Base-by-base conservation (phyloP, 805 yeast species). In the Millerago galiae region DNA sequence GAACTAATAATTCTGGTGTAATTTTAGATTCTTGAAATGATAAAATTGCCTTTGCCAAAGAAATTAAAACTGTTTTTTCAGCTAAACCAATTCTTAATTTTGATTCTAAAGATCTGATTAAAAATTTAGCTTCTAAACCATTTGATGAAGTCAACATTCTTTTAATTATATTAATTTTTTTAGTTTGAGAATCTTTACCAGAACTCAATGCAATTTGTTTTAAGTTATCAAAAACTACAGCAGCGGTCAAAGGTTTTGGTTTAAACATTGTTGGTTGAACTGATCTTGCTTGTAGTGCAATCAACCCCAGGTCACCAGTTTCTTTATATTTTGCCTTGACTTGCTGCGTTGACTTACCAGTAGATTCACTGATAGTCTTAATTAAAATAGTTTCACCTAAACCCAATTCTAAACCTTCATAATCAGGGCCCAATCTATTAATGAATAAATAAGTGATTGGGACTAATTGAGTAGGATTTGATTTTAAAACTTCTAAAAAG, bases 231-330 rank as follows among this genome's bases (percentile, higher is more conserved):
- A 90, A 93, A 3, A 93, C 98, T 17, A 68, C 67, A 34, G 75
- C 73, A 2, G 87, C 79, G 12, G 83, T 82, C 51, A 93, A 66
- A 1, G 95, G 81, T 50, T 81, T 77, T 0, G 97, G 96, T 54
- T 86, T 86, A 64, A 91, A 88, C 96, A 93, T 90, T 0, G 95
- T 78, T 2, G 95, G 83, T 59, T 93, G 99, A 16, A 79, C 85
- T 12, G 82, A 72, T 52, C 96, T 73, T 0, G 96, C 86, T 43
- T 77, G 75, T 51, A 80, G 78, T 0, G 99, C 98, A 43, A 93
- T 93, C 29, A 77, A 66, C 1, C 99, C 99, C 45, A 93, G 70
- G 65, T 93, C 99, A 31, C 99, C 99, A 8, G 77, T 73, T 48
- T 83, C 78, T 41, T 79, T 81, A 55, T 82, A 85, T 46, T 87